Conservation (phyloP, 1,284 basidiomycete genomes). For the Malassezia arunalokei region DNA sequence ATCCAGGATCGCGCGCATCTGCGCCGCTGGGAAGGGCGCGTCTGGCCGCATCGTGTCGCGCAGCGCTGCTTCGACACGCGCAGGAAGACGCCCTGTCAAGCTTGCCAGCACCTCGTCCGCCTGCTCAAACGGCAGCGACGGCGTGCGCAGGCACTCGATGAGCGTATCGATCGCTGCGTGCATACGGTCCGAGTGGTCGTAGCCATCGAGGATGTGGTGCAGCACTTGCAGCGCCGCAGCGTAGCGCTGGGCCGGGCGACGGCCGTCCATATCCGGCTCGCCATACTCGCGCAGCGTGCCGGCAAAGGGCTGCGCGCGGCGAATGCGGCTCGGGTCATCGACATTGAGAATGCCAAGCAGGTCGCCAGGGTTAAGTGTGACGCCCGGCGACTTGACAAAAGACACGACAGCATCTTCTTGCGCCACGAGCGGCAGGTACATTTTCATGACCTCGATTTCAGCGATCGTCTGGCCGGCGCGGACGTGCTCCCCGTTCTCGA, state of each 20-base stretch:
- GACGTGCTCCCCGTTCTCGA: slow-evolving; percentile 94
- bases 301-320: slow-evolving; percentile 95
- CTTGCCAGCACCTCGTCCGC: slow-evolving; percentile 71
- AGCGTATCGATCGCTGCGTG: slow-evolving; percentile 68
- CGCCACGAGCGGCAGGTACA: slow-evolving; percentile 58
- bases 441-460: slow-evolving; percentile 65
- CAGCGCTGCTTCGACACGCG: slow-evolving; percentile 61
- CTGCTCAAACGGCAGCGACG: slow-evolving; percentile 81
- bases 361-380: slow-evolving; percentile 91
- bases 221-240: slow-evolving; percentile 65
- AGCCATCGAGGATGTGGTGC: slow-evolving; percentile 59
- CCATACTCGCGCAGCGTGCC: slow-evolving; percentile 60
- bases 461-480: slow-evolving; percentile 92
- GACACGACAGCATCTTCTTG: slow-evolving; percentile 70
- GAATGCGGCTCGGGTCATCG: slow-evolving; percentile 91
- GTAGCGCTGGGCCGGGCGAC: slow-evolving; percentile 80
- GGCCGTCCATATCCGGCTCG: slow-evolving; percentile 70
- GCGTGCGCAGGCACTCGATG: slow-evolving; percentile 62
- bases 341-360: slow-evolving; percentile 93
- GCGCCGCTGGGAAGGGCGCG: slow-evolving; percentile 67
- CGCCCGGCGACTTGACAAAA: slow-evolving; percentile 94
- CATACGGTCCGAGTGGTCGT: slow-evolving; percentile 50
- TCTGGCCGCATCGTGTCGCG: slow-evolving; percentile 63
- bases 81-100: slow-evolving; percentile 82
- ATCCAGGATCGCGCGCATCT: slow-evolving; percentile 65